These are phyloP conservation scores for Didymella sp. DNA, from an alignment of 2,329 filamentous ascomycete genomes.

Conservation along the genomic window DNA sequence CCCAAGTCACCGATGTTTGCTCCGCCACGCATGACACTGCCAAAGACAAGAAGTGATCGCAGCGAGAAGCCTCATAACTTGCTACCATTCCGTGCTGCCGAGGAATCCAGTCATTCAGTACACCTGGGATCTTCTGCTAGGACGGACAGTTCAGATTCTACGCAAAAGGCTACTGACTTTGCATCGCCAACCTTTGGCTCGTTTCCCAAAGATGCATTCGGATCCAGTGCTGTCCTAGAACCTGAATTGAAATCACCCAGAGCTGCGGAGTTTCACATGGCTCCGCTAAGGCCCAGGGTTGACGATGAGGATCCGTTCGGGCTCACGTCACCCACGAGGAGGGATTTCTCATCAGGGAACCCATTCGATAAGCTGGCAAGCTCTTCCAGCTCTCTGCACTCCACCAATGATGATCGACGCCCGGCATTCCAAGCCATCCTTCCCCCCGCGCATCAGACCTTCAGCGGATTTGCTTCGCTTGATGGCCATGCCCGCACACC, in stretches of 20 bases:
- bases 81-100: slow-evolving; percentile 13
- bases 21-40: slow-evolving; percentile 15
- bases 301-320: slow-evolving; percentile 49
- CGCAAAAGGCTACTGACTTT: not conserved
- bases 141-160: not conserved
- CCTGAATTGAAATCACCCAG: slow-evolving; percentile 49
- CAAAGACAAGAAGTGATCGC: slow-evolving; percentile 9
- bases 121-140: not conserved
- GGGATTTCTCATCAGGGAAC: slow-evolving; percentile 48
- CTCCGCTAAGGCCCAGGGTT: slow-evolving; percentile 42
- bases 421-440: slow-evolving; percentile 49
- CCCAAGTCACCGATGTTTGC: slow-evolving; percentile 35
- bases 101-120: not conserved
- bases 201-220: slow-evolving; percentile 45
- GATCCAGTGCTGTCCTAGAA: slow-evolving; percentile 31
- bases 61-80: slow-evolving; percentile 10
- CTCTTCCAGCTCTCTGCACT: slow-evolving; percentile 25
- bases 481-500: slow-evolving; percentile 43
- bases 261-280: slow-evolving; percentile 49
- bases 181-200: slow-evolving; percentile 51
- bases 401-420: slow-evolving; percentile 36
- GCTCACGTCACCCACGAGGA: slow-evolving; percentile 50
- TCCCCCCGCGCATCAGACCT: slow-evolving; percentile 43
- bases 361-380: slow-evolving; percentile 35
- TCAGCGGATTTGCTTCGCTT: slow-evolving; percentile 48